Base-by-base conservation (phyloP, 2,329 filamentous ascomycete genomes). In the Pseudocercospora vitis region DNA sequence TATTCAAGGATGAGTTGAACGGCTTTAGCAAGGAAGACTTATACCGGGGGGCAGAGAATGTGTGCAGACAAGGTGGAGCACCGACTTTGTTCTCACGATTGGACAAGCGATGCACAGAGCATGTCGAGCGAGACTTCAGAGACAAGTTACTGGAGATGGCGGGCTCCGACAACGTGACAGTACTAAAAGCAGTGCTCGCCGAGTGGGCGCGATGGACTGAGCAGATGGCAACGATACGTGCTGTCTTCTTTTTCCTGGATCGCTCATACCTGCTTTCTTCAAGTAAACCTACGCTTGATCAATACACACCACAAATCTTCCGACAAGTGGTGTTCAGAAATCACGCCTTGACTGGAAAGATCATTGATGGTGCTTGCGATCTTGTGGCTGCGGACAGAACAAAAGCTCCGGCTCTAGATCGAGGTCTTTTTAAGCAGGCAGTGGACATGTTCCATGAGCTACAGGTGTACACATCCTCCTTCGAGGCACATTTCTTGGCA, bases 201-300 rank as follows among this genome's bases (percentile, higher is more conserved):
- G 78, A 80, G 48, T 99, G 94, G 92, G 78, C 80, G 52, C 77
- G 76, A 18, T 99, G 92, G 91, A 87, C 85, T 63, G 76, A 80
- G 33, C 87, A 94, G 71, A 78, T 90, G 73, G 87, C 89, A 60
- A 85, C 86, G 11, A 82, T 99, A 48, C 84, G 91, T 45, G 92
- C 88, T 59, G 87, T 95, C 32, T 97, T 96, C 73, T 95, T 91
- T 74, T 99, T 91, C 67, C 81, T 99, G 60, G 92, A 99, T 69
- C 85, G 94, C 58, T 89, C 91, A 2, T 96, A 91, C 67, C 79
- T 99, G 6, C 77, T 96, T 2, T 85, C 87, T 53, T 84, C 85
- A 40, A 84, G 86, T 61, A 83, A 86, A 18, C 79, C 80, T 7
- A 87, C 87, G 28, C 83, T 99, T 52, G 87, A 91, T 65, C 89